These are phyloP conservation scores for Penicillium olsonii DNA, from an alignment of 2,329 filamentous ascomycete genomes.

Conservation along the genomic window DNA sequence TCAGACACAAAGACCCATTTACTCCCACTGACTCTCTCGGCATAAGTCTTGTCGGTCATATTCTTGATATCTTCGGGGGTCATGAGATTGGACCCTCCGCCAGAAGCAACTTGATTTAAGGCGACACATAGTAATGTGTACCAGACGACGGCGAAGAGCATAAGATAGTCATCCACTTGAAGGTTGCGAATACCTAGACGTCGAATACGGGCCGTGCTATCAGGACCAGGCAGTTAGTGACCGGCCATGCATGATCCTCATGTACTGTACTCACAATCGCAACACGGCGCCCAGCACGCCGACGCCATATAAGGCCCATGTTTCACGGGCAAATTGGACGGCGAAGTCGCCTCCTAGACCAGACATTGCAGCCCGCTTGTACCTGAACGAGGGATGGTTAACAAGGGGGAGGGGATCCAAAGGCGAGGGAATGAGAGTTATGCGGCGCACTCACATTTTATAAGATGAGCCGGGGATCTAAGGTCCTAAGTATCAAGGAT, in stretches of 20 bases:
- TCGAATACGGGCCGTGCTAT: constrained; percentile 41
- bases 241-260: not conserved
- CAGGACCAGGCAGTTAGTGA: not conserved
- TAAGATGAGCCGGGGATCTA: constrained; percentile 8
- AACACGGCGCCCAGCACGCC: constrained; percentile 39
- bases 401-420: constrained; percentile 7
- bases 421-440: constrained; percentile 1
- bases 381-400: constrained; percentile 16
- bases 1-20: constrained; percentile 66
- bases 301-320: constrained; percentile 45
- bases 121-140: constrained; percentile 58
- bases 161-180: constrained; percentile 59
- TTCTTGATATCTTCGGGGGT: constrained; percentile 46
- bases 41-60: constrained; percentile 50
- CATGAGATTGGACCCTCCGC: constrained; percentile 63
- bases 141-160: constrained; percentile 56
- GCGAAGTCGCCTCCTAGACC: constrained; percentile 31
- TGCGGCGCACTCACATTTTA: constrained; percentile 20
- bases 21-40: constrained; percentile 52
- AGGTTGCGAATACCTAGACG: constrained; percentile 52
- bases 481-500: constrained; percentile 12
- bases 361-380: constrained; percentile 29
- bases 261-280: constrained; percentile 42
- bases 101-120: constrained; percentile 56
- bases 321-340: constrained; percentile 35